Base-by-base conservation (phyloP, 2,329 filamentous ascomycete species). In the Exophiala dermatitidis region DNA sequence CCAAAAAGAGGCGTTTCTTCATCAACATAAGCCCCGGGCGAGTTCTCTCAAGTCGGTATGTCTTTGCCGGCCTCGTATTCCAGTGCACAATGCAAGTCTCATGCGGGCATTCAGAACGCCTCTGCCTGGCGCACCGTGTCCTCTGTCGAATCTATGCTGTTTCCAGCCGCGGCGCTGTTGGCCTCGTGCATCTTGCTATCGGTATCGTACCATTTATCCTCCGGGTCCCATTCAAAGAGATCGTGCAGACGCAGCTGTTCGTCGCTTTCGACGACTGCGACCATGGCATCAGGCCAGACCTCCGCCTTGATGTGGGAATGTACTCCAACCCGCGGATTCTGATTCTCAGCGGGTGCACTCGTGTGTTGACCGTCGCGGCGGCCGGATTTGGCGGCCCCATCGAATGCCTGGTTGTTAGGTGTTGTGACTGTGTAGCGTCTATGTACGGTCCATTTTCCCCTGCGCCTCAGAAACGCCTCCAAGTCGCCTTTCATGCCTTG, bases 161-260 rank as follows among this genome's bases (percentile, higher is more conserved):
- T 26, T 41, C 12, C 38, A 6, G 19, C 5, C 19, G 12, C 38
- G 19, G 19, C 38, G n/a, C 38, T 26, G 28, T 28, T 26, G 4
- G 28, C 6, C 5, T 41, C 38, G 12, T 26, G 26, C 7, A 5
- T 28, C 28, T 26, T 12, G 38, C 12, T 7, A 10, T 26, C 12
- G 38, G 36, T 8, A n/a, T 53, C 50, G 40, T 54, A 48, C 50
- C 51, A 49, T 34, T 50, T 51, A 7, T 60, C 58, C 26, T 54
- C 36, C 2, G 47, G 41, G 45, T 58, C 53, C 58, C 58, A 60
- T 29, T 58, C 58, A 37, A 58, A 58, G 1, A 58, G 31, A 38
- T 60, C 58, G 19, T 60, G 55, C 3, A 60, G 41, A 4, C 55
- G 47, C 2, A 51, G 28, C 29, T 60, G 55, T 6, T 48, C 50